These are phyloP conservation scores for Epichloe sp. DNA, from an alignment of 2,329 filamentous ascomycete genomes.

Conservation along the genomic window DNA sequence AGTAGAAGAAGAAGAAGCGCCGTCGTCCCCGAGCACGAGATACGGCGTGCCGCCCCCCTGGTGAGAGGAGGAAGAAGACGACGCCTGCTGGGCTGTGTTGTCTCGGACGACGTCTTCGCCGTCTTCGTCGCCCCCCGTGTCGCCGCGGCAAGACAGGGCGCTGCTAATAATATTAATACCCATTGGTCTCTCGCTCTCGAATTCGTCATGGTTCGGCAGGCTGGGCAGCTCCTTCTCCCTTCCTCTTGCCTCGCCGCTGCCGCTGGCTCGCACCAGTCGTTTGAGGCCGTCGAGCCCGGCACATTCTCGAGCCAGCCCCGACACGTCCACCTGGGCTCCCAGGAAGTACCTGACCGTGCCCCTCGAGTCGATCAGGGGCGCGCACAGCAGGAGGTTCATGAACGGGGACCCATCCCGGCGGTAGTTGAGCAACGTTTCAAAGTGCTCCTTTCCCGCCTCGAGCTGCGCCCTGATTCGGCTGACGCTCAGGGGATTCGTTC, in stretches of 20 bases:
- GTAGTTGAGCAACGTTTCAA: slow-evolving; percentile 64
- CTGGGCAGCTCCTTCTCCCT: neutral
- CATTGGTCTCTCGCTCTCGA: too few species aligned
- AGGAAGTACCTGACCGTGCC: slow-evolving; percentile 54
- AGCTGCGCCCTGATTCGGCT: slow-evolving; percentile 48
- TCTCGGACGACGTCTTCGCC: too few species aligned
- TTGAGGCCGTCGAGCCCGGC: slow-evolving; percentile 49
- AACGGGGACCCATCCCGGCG: slow-evolving; percentile 64
- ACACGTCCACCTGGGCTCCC: slow-evolving; percentile 59
- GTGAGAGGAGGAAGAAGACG: too few species aligned
- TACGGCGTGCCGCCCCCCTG: neutral
- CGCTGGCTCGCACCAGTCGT: neutral
- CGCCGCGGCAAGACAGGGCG: neutral
- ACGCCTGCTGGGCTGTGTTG: too few species aligned
- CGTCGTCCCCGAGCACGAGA: neutral
- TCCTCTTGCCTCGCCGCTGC: neutral
- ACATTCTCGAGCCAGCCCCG: slow-evolving; percentile 52
- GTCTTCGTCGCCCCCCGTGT: neutral
- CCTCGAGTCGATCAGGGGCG: slow-evolving; percentile 54
- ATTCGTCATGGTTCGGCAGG: too few species aligned
- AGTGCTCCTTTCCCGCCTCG: slow-evolving; percentile 49
- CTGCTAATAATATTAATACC: neutral
- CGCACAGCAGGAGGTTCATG: slow-evolving; percentile 63
- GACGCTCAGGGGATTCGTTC: slow-evolving; percentile 50
- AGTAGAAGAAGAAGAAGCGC: neutral